Base-by-base conservation (phyloP, 495 filamentous ascomycete genomes). In the Acidiella bohemica region DNA sequence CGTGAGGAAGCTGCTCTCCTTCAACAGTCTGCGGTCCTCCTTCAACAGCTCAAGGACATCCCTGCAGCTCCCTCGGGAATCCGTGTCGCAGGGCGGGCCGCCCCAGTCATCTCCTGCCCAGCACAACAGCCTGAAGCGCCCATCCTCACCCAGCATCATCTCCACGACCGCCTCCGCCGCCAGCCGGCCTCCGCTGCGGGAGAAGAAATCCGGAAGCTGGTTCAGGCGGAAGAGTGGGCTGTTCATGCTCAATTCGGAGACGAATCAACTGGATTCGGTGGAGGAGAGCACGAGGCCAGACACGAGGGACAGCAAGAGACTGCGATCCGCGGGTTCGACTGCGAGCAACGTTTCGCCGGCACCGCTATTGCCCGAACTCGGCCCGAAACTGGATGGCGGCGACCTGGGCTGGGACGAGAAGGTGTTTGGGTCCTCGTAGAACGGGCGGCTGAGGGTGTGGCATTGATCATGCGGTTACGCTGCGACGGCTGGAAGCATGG, bases 201-300 rank as follows among this genome's bases (percentile, higher is more conserved):
- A n/a, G 40, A 21, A 44, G 44, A 46, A 41, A 19, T 50, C 47
- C 2, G 35, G 41, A 27, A 41, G 49, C 20, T 42, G 49, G 44
- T 49, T 46, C 36, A 53, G 42, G 51, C 46, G 59, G 27, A 62
- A 57, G 53, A 62, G 59, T 38, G 41, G 50, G 13, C 43, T 55
- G 20, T 50, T 49, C 28, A 25, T 20, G 27, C 32, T 47, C 11
- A 38, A 39, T 38, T 38, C 42, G 8, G 50, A 47, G 2, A 17
- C 17, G n/a, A 21, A 21, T 7, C 7, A 18, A 17, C 41, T 55
- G 34, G 46, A 42, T 8, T 44, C 35, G 5, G 49, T 48, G 26
- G 36, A 34, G 9, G 44, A 51, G 38, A 35, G 23, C 17, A 41
- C 35, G 33, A 44, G 28, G 27, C 47, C 28, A 4, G 41, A 42